Conservation (phyloP, 2,329 filamentous ascomycete species). For the Ascochyta koolunga region DNA sequence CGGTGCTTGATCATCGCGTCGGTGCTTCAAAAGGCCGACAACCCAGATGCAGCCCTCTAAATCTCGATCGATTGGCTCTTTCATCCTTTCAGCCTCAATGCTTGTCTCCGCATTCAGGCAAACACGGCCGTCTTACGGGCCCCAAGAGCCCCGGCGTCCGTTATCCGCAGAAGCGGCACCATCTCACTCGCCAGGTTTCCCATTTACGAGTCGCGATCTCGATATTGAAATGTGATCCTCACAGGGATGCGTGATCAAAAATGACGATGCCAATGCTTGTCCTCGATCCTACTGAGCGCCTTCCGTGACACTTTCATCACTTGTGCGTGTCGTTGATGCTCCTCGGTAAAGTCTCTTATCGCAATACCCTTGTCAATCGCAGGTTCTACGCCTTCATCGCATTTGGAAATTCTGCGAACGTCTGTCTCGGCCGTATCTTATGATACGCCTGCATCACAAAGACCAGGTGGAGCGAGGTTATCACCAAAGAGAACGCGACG, state of each 20-base stretch:
- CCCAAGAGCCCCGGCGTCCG: constrained; percentile 3
- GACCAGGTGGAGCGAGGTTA: too few species aligned
- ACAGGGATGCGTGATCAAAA: background rate
- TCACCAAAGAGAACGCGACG: too few species aligned
- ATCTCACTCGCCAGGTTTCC: background rate
- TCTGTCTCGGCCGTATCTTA: too few species aligned
- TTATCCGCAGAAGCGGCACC: background rate
- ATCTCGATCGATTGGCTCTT: constrained; percentile 20
- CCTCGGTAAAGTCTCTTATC: background rate
- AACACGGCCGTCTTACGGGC: background rate
- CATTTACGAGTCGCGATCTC: background rate
- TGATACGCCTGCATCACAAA: too few species aligned
- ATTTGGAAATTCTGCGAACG: background rate
- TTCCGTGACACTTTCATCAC: background rate
- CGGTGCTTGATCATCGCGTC: constrained; percentile 19
- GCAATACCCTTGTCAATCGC: background rate
- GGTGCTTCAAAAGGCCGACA: constrained; percentile 21
- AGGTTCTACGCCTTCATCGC: too few species aligned
- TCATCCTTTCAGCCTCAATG: constrained; percentile 20
- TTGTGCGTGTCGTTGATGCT: background rate
- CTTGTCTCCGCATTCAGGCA: constrained; percentile 3
- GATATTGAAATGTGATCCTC: background rate
- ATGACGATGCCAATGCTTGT: constrained; percentile 14
- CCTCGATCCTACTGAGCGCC: background rate
- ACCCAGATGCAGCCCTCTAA: constrained; percentile 3